A percentile compares a stretch with the other conserved stretches of the same genome.
Conservation (phyloP, 176 grass and related monocot species). For the Oryza officinalis region DNA sequence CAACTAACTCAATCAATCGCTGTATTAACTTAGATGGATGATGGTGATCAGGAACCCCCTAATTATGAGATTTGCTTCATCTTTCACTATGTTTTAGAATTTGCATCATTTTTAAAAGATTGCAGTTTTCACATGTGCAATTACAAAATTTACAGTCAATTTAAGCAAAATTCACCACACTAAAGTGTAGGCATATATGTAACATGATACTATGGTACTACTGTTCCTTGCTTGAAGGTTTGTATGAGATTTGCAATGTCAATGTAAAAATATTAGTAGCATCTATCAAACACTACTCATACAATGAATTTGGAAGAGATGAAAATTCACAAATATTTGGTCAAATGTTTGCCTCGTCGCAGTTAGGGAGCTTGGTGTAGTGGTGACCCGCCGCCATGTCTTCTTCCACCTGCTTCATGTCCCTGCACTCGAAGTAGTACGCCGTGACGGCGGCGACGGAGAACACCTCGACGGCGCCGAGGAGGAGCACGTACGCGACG, state of each 20-base stretch:
- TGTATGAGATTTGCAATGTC: background rate
- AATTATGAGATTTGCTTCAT: background rate
- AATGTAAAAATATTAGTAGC: background rate
- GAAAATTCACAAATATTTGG: background rate
- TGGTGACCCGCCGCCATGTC: background rate
- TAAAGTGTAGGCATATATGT: background rate
- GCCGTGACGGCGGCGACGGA: slow-evolving; percentile 33
- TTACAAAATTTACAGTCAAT: background rate
- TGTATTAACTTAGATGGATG: background rate
- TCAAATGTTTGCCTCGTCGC: slow-evolving; percentile 23
- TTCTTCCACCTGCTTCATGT: slow-evolving; percentile 26
- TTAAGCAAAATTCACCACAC: background rate
- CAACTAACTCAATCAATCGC: background rate
- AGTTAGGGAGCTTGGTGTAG: slow-evolving; percentile 40
- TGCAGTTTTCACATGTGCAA: background rate
- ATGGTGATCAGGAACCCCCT: background rate
- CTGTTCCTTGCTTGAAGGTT: background rate
- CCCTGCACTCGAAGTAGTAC: slow-evolving; percentile 62
- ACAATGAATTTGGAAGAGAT: background rate
- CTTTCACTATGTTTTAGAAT: too few species aligned
- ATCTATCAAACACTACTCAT: background rate
- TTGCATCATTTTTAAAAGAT: background rate
- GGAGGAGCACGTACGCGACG: slow-evolving; percentile 41
- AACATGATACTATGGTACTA: too few species aligned
- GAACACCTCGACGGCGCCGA: slow-evolving; percentile 45